Percentiles rank a stretch among this genome's conserved stretches.
These are phyloP conservation scores for Podospora didyma DNA, from an alignment of 495 filamentous ascomycete species.

Conservation along the genomic window DNA sequence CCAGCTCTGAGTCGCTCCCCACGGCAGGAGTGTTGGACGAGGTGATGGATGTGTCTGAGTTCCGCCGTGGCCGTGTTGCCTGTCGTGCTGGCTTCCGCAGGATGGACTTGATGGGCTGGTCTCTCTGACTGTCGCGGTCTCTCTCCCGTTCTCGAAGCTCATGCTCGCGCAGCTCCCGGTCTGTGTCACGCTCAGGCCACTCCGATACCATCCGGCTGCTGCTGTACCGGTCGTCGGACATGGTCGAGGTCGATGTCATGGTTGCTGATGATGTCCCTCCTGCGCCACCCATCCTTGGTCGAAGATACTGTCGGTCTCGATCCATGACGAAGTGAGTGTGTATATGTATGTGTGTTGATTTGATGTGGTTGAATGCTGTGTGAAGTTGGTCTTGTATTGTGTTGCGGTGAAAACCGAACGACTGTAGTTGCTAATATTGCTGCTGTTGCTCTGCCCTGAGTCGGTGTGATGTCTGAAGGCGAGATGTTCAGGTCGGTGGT, in stretches of 20 bases:
- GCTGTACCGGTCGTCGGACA: conserved; percentile 16
- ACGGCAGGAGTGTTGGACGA: conserved; percentile 27
- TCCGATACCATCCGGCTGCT: conserved; percentile 12
- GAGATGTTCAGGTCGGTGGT: background rate
- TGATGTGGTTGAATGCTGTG: background rate
- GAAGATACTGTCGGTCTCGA: conserved; percentile 23
- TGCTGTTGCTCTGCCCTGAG: background rate
- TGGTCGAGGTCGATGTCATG: conserved; percentile 10
- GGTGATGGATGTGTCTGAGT: conserved; percentile 31
- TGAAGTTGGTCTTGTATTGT: background rate
- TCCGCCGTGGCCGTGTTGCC: conserved; percentile 22
- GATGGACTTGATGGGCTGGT: conserved; percentile 22
- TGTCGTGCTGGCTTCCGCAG: conserved; percentile 19
- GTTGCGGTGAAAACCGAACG: background rate
- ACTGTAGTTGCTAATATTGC: background rate
- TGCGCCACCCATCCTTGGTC: conserved; percentile 22
- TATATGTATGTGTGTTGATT: background rate
- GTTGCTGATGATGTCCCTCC: background rate
- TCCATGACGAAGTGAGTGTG: conserved; percentile 17
- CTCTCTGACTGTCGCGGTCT: conserved; percentile 10
- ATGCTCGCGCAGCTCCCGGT: conserved; percentile 4
- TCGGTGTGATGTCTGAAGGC: background rate
- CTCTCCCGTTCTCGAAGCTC: conserved; percentile 2
- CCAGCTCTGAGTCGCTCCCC: conserved; percentile 24
- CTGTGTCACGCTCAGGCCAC: conserved; percentile 21